A percentile compares a stretch with the other conserved stretches of the same genome.
phyloP scores from a whole-genome alignment of 371 early-diverging fungal genomes.

The Polyrhizophydium stewartii region DNA sequence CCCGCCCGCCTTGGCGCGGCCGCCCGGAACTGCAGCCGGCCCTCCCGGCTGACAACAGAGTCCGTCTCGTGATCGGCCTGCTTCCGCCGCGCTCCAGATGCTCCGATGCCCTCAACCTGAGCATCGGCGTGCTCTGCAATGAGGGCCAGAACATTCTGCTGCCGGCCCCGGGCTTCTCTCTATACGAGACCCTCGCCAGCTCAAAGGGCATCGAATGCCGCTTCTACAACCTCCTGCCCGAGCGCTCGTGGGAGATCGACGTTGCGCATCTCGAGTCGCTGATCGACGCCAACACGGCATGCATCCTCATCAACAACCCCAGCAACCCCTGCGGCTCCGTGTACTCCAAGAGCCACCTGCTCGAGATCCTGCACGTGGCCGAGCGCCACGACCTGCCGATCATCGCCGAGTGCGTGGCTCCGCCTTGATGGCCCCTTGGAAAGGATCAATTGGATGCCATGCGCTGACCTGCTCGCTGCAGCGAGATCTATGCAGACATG shows the following conservation, averaged over 20 bases:
- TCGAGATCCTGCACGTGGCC: conserved; percentile 48
- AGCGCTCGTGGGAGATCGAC: conserved; percentile 82
- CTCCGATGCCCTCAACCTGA: conserved; percentile 79
- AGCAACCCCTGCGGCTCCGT: conserved; percentile 92
- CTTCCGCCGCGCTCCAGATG: conserved; percentile 37
- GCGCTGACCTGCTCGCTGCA: too few species aligned
- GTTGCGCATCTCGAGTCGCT: conserved; percentile 72
- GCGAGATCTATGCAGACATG: conserved; percentile 89
- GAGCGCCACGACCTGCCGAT: conserved; percentile 76
- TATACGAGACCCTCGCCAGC: conserved; percentile 80
- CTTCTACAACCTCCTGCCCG: conserved; percentile 70
- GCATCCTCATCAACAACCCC: conserved; percentile 79
- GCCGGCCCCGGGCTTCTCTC: conserved; percentile 86
- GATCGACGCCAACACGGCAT: conserved; percentile 75
- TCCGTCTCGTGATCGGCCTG: too few species aligned
- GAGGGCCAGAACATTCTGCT: conserved; percentile 81
- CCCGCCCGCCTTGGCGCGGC: not conserved
- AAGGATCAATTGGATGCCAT: too few species aligned
- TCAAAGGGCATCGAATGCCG: conserved; percentile 70
- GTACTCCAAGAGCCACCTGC: conserved; percentile 67
- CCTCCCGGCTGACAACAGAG: too few species aligned
- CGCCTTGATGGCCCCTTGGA: too few species aligned
- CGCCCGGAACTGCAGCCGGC: not conserved
- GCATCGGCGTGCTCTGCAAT: conserved; percentile 68
- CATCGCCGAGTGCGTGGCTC: conserved; percentile 61